Evolutionary conservation across 164 flowering plant species (phyloP), one percentile per base, ranked within the genome.

Genomic region (Buxus sempervirens): DNA sequence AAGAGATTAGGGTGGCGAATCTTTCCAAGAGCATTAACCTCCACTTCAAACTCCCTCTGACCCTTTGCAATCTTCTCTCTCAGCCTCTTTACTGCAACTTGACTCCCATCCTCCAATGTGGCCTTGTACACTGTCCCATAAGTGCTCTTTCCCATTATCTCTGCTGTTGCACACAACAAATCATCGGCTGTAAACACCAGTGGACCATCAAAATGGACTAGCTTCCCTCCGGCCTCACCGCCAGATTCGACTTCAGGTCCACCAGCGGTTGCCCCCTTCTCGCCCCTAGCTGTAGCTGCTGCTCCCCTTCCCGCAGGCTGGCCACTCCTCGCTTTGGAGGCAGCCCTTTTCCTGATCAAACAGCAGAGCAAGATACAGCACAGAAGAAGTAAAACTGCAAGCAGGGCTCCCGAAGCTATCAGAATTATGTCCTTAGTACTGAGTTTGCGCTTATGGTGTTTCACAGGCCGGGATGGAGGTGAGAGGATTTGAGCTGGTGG

Each of bases 51-150:
- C 77, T 93, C 99, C 63, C 78, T 82, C 63, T 81, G 90, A n/a
- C 76, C 82, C 72, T 96, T 96, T 1, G 95, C 83, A 18, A 85
- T 82, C 79, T 91, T 96, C 81, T 96, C 99, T 58, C 97, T 83
- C 64, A 96, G 62, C 73, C 99, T 89, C 79, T 96, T 96, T 58
- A 96, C 99, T 0, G 92, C 96, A 70, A 96, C 96, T 71, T 87
- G 81, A 70, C 81, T 84, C 0, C 93, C 94, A 75, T 91, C 97
- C 65, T 93, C 99, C 63, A 96, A 71, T 24, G 93, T 91, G 2
- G 99, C 98, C 80, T 90, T 96, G 66, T 96, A 96, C 0, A 87
- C 90, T 0, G 99, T 96, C 54, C 99, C 99, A 42, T 86, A 96
- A 23, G 83, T 78, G 56, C 93, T 90, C 82, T 96, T 96, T 68